These are phyloP conservation scores for Periconia digitata DNA, from an alignment of 2,329 filamentous ascomycete genomes.

Conservation along the genomic window DNA sequence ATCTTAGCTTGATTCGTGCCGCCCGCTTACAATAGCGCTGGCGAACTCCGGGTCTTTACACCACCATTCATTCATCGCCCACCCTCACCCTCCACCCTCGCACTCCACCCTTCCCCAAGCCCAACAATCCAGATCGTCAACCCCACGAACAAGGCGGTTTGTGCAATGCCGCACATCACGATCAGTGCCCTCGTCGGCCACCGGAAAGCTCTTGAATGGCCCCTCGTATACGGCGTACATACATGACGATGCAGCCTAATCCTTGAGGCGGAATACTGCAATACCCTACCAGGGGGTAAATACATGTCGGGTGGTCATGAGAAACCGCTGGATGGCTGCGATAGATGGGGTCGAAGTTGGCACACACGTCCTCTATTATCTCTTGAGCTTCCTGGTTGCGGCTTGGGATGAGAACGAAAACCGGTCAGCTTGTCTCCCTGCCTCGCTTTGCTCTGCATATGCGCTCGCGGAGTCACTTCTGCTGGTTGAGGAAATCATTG, in stretches of 20 bases:
- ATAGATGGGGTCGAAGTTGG: background rate
- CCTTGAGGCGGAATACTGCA: background rate
- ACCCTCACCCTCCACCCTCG: background rate
- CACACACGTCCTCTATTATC: background rate
- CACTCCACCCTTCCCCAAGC: background rate
- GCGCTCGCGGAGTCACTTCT: background rate
- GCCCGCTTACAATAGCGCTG: background rate
- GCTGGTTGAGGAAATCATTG: background rate
- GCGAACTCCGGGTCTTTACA: background rate
- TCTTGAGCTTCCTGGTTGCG: background rate
- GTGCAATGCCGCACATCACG: background rate
- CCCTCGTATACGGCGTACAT: background rate
- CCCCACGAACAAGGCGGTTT: background rate
- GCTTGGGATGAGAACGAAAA: background rate
- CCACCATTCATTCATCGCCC: background rate
- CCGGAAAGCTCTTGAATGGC: background rate
- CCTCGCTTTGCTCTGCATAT: background rate
- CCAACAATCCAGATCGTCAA: background rate
- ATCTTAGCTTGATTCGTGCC: background rate
- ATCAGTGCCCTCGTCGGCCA: background rate
- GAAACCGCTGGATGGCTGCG: background rate
- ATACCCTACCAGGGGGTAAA: background rate
- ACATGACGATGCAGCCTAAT: background rate
- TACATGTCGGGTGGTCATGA: background rate
- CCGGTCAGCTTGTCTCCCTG: background rate